Conservation (phyloP, 176 grass and related monocot genomes). For the Guadua angustifolia region DNA sequence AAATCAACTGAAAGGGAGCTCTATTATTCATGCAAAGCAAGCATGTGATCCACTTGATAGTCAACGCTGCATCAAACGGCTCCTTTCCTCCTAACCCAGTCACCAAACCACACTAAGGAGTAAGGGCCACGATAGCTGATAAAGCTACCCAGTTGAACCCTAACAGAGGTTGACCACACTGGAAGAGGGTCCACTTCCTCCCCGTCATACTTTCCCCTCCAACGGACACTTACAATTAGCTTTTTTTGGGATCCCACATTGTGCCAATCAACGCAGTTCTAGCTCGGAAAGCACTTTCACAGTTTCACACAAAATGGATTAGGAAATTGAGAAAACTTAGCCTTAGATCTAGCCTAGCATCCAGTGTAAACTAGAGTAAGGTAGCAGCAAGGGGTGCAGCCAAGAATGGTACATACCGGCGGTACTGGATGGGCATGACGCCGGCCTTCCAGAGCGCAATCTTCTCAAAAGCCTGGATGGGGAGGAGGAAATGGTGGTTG, state of each 20-base stretch:
- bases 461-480: slow-evolving; percentile 97
- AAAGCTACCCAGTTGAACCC: slow-evolving; percentile 12
- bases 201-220: slow-evolving; percentile 11
- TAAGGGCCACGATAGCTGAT: neutral
- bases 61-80: neutral
- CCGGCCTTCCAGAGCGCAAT: slow-evolving; percentile 99
- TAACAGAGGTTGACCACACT: slow-evolving; percentile 21
- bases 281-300: slow-evolving; percentile 39
- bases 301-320: slow-evolving; percentile 38
- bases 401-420: slow-evolving; percentile 61
- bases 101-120: neutral
- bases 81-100: slow-evolving; percentile 5
- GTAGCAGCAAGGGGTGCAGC: neutral
- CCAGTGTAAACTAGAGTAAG: slow-evolving; percentile 10
- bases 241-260: slow-evolving; percentile 44
- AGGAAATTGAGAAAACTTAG: slow-evolving; percentile 2
- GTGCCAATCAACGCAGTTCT: slow-evolving; percentile 34
- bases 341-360: slow-evolving; percentile 51
- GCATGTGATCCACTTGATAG: slow-evolving; percentile 9
- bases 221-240: slow-evolving; percentile 48
- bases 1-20: neutral
- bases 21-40: neutral
- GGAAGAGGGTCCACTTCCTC: slow-evolving; percentile 26
- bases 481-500: slow-evolving; percentile 93
- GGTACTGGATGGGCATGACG: slow-evolving; percentile 96